Evolutionary conservation across 441 rosid genomes (phyloP), one percentile per base, ranked within the genome.

Genomic region (Codiaeum variegatum): DNA sequence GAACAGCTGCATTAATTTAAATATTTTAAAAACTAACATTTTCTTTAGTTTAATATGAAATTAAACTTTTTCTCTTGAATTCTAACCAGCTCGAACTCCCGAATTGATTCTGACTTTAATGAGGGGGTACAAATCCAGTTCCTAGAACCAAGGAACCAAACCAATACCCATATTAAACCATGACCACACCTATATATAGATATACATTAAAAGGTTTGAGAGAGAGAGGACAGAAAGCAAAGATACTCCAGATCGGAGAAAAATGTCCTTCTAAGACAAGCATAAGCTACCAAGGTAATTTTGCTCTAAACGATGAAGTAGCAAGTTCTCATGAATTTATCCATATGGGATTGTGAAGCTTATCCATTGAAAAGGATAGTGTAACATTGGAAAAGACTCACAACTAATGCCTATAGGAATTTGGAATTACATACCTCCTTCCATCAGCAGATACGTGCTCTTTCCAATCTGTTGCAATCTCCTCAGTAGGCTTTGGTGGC

Each of bases 361-460:
- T 62, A 18, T 72, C 36, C 61, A 32, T 49, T 2, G 16, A 49
- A 31, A 32, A 51, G n/a, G n/a, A 36, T 19, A 36, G 38, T 26
- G 13, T 28, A 56, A 56, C 28, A 62, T 71, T 62, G 28, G 63
- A 68, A 69, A 63, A 59, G 24, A 59, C 19, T 32, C 65, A 21
- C 63, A 68, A 54, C 58, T 71, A 73, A 59, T 67, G 38, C 49
- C 71, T 46, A 62, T 31, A 51, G n/a, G 44, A 40, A 40, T 67
- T 56, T 74, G 38, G 47, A 67, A 36, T 72, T 49, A 77, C 69
- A 67, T 83, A 93, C 98, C 85, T 90, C 79, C 86, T 85, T 79
- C 98, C 97, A 83, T 85, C 88, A 13, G 88, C 83, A 81, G 93
- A 88, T 38, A 82, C 75, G 81, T 93, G 96, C 82, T 91, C 96